Conservation (phyloP, 176 grass and related monocot species). For the Pontederia paniculata region DNA sequence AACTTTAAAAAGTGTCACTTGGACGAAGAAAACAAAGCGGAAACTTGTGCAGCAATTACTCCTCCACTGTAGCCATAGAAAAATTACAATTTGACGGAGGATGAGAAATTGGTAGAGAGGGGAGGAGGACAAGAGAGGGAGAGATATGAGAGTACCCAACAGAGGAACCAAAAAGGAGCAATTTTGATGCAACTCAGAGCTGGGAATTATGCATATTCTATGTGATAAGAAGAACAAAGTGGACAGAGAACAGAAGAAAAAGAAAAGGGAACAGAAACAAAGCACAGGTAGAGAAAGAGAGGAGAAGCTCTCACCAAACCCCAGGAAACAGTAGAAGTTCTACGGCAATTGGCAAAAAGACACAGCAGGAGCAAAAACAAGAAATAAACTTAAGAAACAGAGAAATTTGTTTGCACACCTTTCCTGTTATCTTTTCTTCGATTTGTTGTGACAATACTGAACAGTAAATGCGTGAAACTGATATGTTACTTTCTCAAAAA, state of each 20-base stretch:
- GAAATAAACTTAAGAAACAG: neutral
- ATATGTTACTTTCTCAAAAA: no score
- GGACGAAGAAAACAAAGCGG: neutral
- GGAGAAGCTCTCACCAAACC: constrained; percentile 3
- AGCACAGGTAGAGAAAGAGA: neutral
- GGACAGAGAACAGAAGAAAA: neutral
- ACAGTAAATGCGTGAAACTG: no score
- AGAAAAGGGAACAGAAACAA: neutral
- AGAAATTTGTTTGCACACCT: neutral
- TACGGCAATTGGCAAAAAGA: constrained; percentile 1
- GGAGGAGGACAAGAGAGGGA: no score
- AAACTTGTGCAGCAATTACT: neutral
- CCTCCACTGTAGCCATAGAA: no score
- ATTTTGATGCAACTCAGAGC: neutral
- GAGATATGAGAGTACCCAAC: neutral
- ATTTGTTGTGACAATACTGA: no score
- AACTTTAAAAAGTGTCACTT: neutral
- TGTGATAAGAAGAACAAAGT: neutral
- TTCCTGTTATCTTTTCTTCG: neutral
- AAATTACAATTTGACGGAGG: no score
- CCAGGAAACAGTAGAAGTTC: neutral
- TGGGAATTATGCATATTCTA: neutral
- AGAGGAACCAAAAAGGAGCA: neutral
- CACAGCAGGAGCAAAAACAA: neutral
- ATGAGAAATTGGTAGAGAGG: no score